A percentile compares a stretch with the other conserved stretches of the same genome.
Conservation (phyloP, 2,329 filamentous ascomycete genomes). For the Microcyclospora pomicola region DNA sequence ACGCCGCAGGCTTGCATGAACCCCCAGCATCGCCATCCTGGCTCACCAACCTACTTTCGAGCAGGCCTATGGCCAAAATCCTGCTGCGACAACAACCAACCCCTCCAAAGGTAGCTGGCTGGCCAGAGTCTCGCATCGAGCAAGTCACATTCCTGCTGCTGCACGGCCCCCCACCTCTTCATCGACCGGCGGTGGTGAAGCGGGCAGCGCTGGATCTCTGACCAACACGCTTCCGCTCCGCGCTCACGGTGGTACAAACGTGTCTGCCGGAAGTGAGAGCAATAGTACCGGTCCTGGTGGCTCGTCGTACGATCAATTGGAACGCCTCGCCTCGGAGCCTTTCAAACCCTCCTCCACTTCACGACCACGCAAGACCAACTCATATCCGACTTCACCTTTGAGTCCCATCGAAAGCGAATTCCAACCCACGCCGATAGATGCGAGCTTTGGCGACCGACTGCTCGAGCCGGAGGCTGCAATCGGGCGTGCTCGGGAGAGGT, state of each 20-base stretch:
- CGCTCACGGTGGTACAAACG: neutral
- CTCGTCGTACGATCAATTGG: constrained; percentile 1
- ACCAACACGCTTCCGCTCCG: constrained; percentile 8
- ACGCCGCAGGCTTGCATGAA: no score
- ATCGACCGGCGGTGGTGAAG: constrained; percentile 5
- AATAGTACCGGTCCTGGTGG: no score
- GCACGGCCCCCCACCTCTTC: no score
- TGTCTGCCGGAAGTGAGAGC: no score
- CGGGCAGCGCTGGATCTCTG: neutral
- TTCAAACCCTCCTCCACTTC: constrained; percentile 8
- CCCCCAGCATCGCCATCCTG: constrained; percentile 4
- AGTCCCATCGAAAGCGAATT: constrained; percentile 18
- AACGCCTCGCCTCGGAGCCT: constrained; percentile 5
- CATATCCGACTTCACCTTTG: constrained; percentile 9
- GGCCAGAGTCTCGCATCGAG: constrained; percentile 17
- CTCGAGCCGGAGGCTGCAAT: no score
- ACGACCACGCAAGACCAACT: constrained; percentile 9
- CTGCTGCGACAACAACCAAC: neutral
- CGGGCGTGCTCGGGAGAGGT: constrained; percentile 2
- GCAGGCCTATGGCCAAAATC: constrained; percentile 5
- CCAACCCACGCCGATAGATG: constrained; percentile 19
- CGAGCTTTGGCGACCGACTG: constrained; percentile 16
- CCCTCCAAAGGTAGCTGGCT: constrained; percentile 11
- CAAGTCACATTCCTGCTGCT: constrained; percentile 14
- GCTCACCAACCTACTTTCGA: constrained; percentile 9